Percentiles rank a stretch among this genome's conserved stretches.
Evolutionary conservation across 2,329 filamentous ascomycete species (phyloP).

Genomic region (Chaetomium sp.): DNA sequence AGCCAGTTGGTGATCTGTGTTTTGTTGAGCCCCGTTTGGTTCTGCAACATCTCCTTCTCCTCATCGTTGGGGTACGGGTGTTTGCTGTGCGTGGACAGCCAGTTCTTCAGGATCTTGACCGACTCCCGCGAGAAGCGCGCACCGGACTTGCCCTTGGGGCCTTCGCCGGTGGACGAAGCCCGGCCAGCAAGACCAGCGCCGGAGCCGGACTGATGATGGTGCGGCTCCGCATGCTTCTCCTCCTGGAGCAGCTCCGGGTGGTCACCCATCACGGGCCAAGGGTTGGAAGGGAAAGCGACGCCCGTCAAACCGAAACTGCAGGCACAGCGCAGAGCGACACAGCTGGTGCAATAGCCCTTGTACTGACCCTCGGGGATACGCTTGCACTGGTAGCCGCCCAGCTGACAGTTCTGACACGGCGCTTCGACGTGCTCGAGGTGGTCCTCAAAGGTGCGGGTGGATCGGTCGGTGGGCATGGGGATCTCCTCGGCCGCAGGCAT

Average conservation of each 20-base stretch:
- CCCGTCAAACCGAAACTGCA: slow-evolving; percentile 48
- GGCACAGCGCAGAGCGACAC: slow-evolving; percentile 51
- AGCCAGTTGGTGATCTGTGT: slow-evolving; percentile 89
- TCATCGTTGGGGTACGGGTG: slow-evolving; percentile 86
- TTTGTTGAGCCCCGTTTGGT: slow-evolving; percentile 71
- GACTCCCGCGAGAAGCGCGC: slow-evolving; percentile 75
- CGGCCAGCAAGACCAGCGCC: slow-evolving; percentile 26
- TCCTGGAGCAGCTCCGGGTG: slow-evolving; percentile 38
- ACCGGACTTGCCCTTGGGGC: slow-evolving; percentile 53
- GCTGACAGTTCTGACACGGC: slow-evolving; percentile 47
- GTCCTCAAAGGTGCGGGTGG: slow-evolving; percentile 30
- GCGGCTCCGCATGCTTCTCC: slow-evolving; percentile 25
- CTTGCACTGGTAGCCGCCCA: slow-evolving; percentile 53
- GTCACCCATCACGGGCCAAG: slow-evolving; percentile 40
- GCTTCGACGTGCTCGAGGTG: slow-evolving; percentile 39
- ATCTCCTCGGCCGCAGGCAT: slow-evolving; percentile 15
- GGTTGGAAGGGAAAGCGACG: slow-evolving; percentile 38
- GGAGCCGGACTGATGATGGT: slow-evolving; percentile 12
- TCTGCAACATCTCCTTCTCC: slow-evolving; percentile 74
- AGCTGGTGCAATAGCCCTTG: slow-evolving; percentile 56
- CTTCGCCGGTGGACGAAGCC: slow-evolving; percentile 4
- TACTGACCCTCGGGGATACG: slow-evolving; percentile 52
- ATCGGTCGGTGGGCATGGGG: slow-evolving; percentile 21
- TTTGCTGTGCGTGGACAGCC: slow-evolving; percentile 71
- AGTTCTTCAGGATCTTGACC: slow-evolving; percentile 73